Base-by-base conservation (phyloP, 2,329 filamentous ascomycete species). In the Phoma sp. region DNA sequence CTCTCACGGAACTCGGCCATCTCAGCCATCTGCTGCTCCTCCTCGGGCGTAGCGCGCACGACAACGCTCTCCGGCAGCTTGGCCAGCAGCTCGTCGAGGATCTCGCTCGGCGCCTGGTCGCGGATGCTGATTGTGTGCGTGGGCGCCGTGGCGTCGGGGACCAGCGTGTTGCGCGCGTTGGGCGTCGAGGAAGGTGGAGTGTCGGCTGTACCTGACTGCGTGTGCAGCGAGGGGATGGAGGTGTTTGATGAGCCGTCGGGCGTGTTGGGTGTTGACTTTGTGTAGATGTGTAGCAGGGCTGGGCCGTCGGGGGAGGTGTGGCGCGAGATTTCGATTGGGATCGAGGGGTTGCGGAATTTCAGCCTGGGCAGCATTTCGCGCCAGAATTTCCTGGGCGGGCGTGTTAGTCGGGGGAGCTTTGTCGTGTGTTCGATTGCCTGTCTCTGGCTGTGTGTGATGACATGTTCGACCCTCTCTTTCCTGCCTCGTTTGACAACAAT, bases 311-410 rank as follows among this genome's bases (percentile, higher is more conserved):
- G 58, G 33, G 70, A 61, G 21, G 74, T 68, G 60, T 84, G 87
- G 55, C 90, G 89, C 75, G 89, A 88, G 67, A 96, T 85, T 55
- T 90, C 87, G 84, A 98, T 96, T 38, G 89, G 86, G 40, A 97
- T 76, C 12, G 86, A 79, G 0, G 95, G 95, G 75, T 99, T 99
- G 82, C 96, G 89, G 80, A 88, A 99, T 82, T 99, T 97, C 64
- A 99, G 82, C 53, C 91, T 86, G 21, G 91, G 91, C 43, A 98
- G 87, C 73, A 87, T 89, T 57, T 88, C 81, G 61, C 85, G 86
- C 91, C 92, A 96, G 84, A 99, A 97, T 80, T 91, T 91, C 70
- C 93, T 96, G 62, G 37, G 62, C 36, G 27, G 13, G 38, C 17
- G 43, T 41, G 41, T 54, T 21, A 55, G 48, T 45, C n/a, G 36